Conservation (phyloP, 306 rosid genomes). For the Canavalia ensiformis region DNA sequence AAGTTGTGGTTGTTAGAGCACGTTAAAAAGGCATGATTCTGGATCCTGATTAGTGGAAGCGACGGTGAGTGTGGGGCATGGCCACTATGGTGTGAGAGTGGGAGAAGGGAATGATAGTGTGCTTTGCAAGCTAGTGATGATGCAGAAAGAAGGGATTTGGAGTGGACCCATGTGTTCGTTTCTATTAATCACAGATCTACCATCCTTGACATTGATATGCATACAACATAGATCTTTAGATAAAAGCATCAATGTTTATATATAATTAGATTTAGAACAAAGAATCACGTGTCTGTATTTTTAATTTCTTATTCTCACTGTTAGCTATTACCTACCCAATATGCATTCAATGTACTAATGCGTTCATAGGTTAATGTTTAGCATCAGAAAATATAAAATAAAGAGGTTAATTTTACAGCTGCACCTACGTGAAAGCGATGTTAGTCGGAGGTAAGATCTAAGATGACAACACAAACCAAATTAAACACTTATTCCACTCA, state of each 20-base stretch:
- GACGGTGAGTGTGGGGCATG: conserved; percentile 24
- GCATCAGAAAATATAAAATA: not conserved
- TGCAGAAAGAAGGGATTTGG: not conserved
- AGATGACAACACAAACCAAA: too few species aligned
- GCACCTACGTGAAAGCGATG: not conserved
- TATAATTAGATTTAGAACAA: too few species aligned
- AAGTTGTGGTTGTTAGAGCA: conserved; percentile 10
- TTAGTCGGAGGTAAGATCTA: not conserved
- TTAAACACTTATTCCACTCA: too few species aligned
- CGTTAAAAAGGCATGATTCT: conserved; percentile 37
- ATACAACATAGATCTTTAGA: not conserved
- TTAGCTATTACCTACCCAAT: too few species aligned
- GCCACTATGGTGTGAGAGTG: conserved; percentile 27
- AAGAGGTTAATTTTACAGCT: not conserved
- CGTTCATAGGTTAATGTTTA: not conserved
- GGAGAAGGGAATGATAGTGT: conserved; percentile 7
- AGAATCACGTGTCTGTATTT: too few species aligned
- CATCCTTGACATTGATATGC: not conserved
- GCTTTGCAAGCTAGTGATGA: conserved; percentile 40
- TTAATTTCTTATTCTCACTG: too few species aligned
- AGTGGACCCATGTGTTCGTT: conserved; percentile 33
- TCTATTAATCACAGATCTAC: not conserved
- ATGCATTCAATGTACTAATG: too few species aligned
- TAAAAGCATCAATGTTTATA: not conserved
- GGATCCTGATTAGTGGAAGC: not conserved